These are phyloP conservation scores for Aspergillus sergii DNA, from an alignment of 2,329 filamentous ascomycete genomes.

Conservation along the genomic window DNA sequence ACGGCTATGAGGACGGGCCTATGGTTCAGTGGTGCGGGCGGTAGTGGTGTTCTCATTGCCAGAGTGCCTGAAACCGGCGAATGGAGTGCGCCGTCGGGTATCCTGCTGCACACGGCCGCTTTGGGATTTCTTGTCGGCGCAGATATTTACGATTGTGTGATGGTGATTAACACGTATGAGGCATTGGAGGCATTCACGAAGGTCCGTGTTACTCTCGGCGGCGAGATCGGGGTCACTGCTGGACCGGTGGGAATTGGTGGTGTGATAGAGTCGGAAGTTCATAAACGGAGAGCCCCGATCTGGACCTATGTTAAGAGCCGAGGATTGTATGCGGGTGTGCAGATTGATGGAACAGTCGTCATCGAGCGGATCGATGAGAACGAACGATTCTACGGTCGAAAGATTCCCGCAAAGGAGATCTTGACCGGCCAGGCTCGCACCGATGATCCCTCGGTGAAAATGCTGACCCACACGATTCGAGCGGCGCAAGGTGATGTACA, in stretches of 20 bases:
- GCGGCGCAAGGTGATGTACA: conserved; percentile 11
- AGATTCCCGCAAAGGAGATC: conserved; percentile 61
- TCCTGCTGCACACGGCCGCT: conserved; percentile 83
- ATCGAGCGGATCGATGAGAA: conserved; percentile 85
- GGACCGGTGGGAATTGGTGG: conserved; percentile 78
- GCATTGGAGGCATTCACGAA: conserved; percentile 82
- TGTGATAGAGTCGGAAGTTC: conserved; percentile 67
- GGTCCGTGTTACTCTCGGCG: conserved; percentile 75
- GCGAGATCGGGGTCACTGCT: conserved; percentile 73
- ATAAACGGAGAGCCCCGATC: conserved; percentile 69
- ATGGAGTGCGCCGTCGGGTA: conserved; percentile 88
- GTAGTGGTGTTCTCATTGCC: conserved; percentile 83
- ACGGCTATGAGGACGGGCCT: conserved; percentile 91
- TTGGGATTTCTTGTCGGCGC: conserved; percentile 87
- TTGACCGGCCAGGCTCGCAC: conserved; percentile 54
- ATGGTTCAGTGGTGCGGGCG: conserved; percentile 89
- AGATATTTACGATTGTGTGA: conserved; percentile 91
- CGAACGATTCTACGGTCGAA: conserved; percentile 74
- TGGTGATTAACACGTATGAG: conserved; percentile 86
- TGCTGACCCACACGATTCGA: conserved; percentile 9
- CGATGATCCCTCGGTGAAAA: conserved; percentile 5
- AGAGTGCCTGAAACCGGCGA: conserved; percentile 75
- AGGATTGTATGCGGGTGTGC: conserved; percentile 82
- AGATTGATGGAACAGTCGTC: conserved; percentile 82
- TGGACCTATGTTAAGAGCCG: conserved; percentile 87